These are phyloP conservation scores for Cercospora beticola DNA, from an alignment of 2,329 filamentous ascomycete genomes.

Conservation along the genomic window DNA sequence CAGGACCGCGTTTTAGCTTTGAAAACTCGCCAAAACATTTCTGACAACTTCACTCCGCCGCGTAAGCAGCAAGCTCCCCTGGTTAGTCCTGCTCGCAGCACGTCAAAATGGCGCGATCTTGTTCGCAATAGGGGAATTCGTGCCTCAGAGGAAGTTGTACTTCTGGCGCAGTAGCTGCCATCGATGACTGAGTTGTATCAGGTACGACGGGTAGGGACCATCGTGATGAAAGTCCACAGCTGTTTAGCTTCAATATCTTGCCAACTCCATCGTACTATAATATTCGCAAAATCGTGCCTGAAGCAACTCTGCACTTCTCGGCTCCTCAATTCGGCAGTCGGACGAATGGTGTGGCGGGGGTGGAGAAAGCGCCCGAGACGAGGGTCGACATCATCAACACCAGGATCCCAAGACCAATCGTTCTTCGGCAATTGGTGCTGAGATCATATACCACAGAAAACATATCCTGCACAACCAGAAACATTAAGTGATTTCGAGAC, in stretches of 20 bases:
- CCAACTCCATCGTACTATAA: not conserved
- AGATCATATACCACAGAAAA: not conserved
- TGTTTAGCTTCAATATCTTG: not conserved
- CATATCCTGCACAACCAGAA: not conserved
- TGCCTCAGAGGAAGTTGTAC: too few species aligned
- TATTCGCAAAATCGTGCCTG: not conserved
- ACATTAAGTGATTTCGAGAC: not conserved
- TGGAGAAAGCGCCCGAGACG: slow-evolving; percentile 4
- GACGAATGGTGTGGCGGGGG: not conserved
- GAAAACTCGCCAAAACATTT: not conserved
- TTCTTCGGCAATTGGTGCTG: slow-evolving; percentile 10
- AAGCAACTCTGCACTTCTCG: not conserved
- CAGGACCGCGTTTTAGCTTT: not conserved
- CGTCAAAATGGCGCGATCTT: not conserved
- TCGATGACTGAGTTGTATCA: not conserved
- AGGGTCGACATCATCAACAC: slow-evolving; percentile 2
- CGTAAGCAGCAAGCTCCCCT: not conserved
- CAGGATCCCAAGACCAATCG: slow-evolving; percentile 9
- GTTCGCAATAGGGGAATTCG: not conserved
- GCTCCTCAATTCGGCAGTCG: slow-evolving; percentile 12
- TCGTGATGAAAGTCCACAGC: not conserved
- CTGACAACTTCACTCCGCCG: not conserved
- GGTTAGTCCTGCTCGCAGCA: not conserved
- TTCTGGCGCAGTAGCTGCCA: not conserved
- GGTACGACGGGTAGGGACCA: not conserved